Evolutionary conservation across 2,329 filamentous ascomycete genomes (phyloP), one percentile per base, ranked within the genome.

Genomic region (Fusarium sp.): DNA sequence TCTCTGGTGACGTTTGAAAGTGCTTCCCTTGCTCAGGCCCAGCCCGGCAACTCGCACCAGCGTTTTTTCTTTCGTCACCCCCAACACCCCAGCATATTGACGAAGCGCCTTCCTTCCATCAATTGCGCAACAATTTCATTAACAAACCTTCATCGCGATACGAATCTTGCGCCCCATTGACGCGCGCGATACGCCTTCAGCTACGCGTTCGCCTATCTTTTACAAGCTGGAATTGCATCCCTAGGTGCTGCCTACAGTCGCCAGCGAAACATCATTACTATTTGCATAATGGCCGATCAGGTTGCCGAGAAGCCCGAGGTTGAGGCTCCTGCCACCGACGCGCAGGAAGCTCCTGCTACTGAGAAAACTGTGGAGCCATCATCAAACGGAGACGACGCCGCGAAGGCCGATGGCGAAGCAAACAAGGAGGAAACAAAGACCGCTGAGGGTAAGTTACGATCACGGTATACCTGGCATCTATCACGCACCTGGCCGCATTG

Each of bases 231-330:
- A 56, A 59, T 64, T 53, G 51, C 53, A 67, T 59, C 62, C 67
- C 58, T 61, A 54, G 70, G 60, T 60, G 42, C 57, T 60, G 66
- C 68, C 60, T 63, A 51, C 49, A 52, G 61, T 64, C 51, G 62
- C 26, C 52, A 56, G 52, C 50, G 60, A 74, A 71, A 69, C 68
- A 74, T 72, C 59, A 55, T 61, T 62, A 63, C 58, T 59, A 56
- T 56, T 48, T 49, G 63, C 72, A 75, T 74, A 73, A 83, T 83
- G 81, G 79, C 81, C 57, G 81, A 83, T 60, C 78, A 77, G 70
- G 54, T 76, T 50, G 70, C 71, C 64, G 79, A 81, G 72, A 80
- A 80, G 75, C 68, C 77, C 59, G 78, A 80, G 57, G 77, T 71
- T 59, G 71, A 78, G 51, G 70, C 80, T 61, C 72, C 80, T 48